These are phyloP conservation scores for Imleria badia DNA, from an alignment of 768 basidiomycete genomes.

Conservation along the genomic window DNA sequence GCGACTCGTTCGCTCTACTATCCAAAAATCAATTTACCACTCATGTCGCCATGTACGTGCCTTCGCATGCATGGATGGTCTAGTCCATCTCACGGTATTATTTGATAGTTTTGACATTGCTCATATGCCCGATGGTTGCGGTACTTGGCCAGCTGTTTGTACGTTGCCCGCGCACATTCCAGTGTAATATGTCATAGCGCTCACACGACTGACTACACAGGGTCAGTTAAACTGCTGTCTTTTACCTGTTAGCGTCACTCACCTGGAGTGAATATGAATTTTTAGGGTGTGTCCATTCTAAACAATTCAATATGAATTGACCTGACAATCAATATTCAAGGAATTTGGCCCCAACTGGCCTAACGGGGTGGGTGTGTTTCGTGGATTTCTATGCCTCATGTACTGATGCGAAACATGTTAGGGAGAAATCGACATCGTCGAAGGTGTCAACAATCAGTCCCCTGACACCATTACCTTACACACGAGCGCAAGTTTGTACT, in stretches of 20 bases:
- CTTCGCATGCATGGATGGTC: neutral
- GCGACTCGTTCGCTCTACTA: slow-evolving; percentile 35
- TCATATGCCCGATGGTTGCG: slow-evolving; percentile 41
- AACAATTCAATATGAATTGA: neutral
- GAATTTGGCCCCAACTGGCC: slow-evolving; percentile 32
- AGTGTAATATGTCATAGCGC: neutral
- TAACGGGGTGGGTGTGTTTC: slow-evolving; percentile 12
- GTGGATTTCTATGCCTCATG: neutral
- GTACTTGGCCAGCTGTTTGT: slow-evolving; percentile 41
- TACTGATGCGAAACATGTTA: neutral
- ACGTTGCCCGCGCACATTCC: slow-evolving; percentile 2
- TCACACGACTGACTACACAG: neutral
- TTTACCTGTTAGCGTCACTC: neutral
- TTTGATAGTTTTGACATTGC: slow-evolving; percentile 34
- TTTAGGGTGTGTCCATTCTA: slow-evolving; percentile 19
- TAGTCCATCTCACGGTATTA: neutral
- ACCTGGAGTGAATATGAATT: neutral
- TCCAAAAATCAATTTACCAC: slow-evolving; percentile 33
- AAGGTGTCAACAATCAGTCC: slow-evolving; percentile 33
- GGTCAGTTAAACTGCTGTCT: slow-evolving; percentile 11
- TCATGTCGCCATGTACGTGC: slow-evolving; percentile 34
- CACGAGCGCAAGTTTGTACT: slow-evolving; percentile 22
- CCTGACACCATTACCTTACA: slow-evolving; percentile 31
- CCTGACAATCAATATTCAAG: slow-evolving; percentile 3
- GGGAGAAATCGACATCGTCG: slow-evolving; percentile 36